Percentiles rank a stretch among this genome's conserved stretches.
Evolutionary conservation across 441 rosid species (phyloP).

Genomic region (Brassica balearica): DNA sequence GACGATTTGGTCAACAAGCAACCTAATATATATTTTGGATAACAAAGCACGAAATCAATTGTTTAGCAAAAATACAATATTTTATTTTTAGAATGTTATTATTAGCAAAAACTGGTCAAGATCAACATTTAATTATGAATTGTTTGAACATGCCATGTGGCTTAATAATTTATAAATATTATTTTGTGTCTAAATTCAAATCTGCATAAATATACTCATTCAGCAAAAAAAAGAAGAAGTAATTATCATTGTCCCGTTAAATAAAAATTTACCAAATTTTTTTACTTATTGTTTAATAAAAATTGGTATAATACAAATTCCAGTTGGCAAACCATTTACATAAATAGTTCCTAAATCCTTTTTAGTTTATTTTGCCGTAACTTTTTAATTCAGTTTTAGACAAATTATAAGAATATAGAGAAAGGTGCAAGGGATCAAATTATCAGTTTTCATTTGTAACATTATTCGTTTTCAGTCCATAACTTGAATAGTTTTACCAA

Average conservation of each 20-base stretch:
- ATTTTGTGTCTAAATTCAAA: neutral
- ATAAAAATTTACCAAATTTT: neutral
- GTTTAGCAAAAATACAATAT: neutral
- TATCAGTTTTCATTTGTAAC: neutral
- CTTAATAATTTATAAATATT: neutral
- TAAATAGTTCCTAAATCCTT: neutral
- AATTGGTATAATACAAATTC: neutral
- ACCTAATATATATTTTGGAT: conserved; percentile 28
- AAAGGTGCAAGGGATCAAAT: neutral
- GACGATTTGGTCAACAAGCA: conserved; percentile 38
- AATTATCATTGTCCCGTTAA: neutral
- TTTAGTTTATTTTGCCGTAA: neutral
- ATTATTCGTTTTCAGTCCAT: neutral
- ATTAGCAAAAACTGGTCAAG: neutral
- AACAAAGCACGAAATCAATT: conserved; percentile 10
- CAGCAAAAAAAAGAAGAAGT: no score
- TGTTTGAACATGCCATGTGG: neutral
- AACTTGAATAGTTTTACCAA: neutral
- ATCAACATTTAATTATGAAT: neutral
- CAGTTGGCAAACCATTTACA: neutral
- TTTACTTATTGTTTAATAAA: neutral
- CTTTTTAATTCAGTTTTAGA: neutral
- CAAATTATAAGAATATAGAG: neutral
- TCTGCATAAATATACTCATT: neutral
- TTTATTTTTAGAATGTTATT: neutral